Evolutionary conservation across 345 rosid genomes (phyloP), one percentile per base, ranked within the genome.

Genomic region (Aquilaria malaccensis): DNA sequence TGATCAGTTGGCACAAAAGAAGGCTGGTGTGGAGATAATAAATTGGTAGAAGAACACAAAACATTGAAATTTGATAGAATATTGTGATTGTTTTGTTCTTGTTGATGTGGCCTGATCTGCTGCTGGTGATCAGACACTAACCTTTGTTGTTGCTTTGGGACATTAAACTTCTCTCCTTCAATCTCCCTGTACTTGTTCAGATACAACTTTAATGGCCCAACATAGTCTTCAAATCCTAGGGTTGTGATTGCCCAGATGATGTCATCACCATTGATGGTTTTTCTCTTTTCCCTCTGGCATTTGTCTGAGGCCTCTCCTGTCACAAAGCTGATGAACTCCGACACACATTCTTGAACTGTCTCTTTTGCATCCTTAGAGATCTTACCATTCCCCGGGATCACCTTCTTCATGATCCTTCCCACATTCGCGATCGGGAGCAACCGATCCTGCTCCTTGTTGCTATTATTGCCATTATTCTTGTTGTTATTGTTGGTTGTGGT

Each of bases 341-440:
- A 86, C 3, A 86, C 87, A 30, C 90, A 86, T 79, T 86, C 94
- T 60, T 86, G 87, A 45, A 84, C 86, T 11, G 89, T 84, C 66
- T 82, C 94, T 59, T 86, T 86, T 0, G 88, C 88, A 10, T 86
- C 90, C 63, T 86, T 86, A 0, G 94, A 84, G 67, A 86, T 86
- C 61, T 82, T 86, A 10, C 87, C 90, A 3, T 80, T 86, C 43
- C 66, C 74, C 0, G 90, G 90, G 48, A 86, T 79, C 61, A 80
- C 84, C 33, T 86, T 86, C 55, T 86, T 86, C 90, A 84, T 86
- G 54, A 86, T 86, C 60, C 94, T 83, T 5, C 94, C 90, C 15
- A 84, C 91, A 49, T 84, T 86, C 11, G 90, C 90, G 49, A 86
- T 84, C 0, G 94, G 94, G 31, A 86, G 82, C 41, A 86, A 84